phyloP scores from a whole-genome alignment of 257 asterid genomes.

The Hygrophila difformis region DNA sequence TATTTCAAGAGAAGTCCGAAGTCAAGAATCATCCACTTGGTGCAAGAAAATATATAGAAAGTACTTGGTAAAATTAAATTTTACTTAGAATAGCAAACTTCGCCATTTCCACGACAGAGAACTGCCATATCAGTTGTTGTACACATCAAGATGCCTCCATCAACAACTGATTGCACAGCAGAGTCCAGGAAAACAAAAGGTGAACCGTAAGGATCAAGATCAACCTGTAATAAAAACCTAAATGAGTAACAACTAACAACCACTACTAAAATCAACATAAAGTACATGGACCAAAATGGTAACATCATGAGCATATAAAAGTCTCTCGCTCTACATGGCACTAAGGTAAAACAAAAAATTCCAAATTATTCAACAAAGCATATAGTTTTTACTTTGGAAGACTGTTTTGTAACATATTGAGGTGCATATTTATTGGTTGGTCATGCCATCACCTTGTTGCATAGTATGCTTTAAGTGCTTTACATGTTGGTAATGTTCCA shows the following conservation, averaged over 20 bases:
- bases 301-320: too few species aligned
- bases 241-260: conserved; percentile 2
- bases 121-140: conserved; percentile 99
- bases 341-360: too few species aligned
- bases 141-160: conserved; percentile 92
- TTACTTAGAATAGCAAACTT: conserved; percentile 99
- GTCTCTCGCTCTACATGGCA: too few species aligned
- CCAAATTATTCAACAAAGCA: too few species aligned
- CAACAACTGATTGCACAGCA: conserved; percentile 87
- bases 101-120: conserved; percentile 91
- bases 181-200: conserved; percentile 94
- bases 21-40: conserved; percentile 11
- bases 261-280: background rate
- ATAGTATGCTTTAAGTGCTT: too few species aligned
- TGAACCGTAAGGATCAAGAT: conserved; percentile 98
- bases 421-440: too few species aligned
- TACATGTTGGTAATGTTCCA: too few species aligned
- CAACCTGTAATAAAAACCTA: conserved; percentile 51
- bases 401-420: too few species aligned
- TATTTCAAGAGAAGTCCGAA: conserved; percentile 26
- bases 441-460: too few species aligned
- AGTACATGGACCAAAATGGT: too few species aligned
- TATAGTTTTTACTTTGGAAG: too few species aligned
- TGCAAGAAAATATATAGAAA: too few species aligned
- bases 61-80: conserved; percentile 14